Evolutionary conservation across 352 stramenopile species (phyloP).

Genomic region (Chrysophaeum taylorii): DNA sequence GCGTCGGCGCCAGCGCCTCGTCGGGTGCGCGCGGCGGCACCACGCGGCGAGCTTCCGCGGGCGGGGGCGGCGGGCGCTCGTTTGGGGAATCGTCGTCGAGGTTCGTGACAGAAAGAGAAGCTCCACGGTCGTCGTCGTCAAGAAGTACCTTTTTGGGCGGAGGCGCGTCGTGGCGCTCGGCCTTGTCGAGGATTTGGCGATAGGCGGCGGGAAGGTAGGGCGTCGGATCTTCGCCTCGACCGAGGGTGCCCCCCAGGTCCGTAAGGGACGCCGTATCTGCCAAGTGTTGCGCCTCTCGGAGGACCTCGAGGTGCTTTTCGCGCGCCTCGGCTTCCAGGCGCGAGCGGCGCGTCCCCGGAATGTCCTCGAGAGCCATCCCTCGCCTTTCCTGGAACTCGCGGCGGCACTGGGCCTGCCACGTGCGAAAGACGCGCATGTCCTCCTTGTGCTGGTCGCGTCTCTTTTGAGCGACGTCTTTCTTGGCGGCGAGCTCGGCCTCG

Average conservation of each 20-base stretch:
- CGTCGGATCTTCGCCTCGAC: background rate
- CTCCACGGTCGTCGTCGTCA: background rate
- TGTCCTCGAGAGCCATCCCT: background rate
- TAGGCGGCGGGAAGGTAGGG: background rate
- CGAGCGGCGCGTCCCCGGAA: background rate
- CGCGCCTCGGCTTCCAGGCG: background rate
- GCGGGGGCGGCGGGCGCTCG: background rate
- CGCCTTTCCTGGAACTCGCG: background rate
- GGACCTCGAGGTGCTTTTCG: background rate
- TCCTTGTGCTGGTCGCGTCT: constrained; percentile 30
- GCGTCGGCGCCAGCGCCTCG: background rate
- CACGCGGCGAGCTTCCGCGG: background rate
- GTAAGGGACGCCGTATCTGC: background rate
- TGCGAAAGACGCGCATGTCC: constrained; percentile 29
- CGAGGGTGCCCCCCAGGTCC: background rate
- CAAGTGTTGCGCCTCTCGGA: background rate
- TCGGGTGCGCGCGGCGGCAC: background rate
- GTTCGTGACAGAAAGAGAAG: too few species aligned
- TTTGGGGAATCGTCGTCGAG: background rate
- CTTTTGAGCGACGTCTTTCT: constrained; percentile 47
- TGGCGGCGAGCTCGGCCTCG: constrained; percentile 69
- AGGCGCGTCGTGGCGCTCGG: background rate
- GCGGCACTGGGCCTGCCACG: constrained; percentile 31
- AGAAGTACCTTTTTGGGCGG: background rate
- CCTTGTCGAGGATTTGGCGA: background rate